A percentile compares a stretch with the other conserved stretches of the same genome.
phyloP scores from a whole-genome alignment of 352 stramenopile genomes.

The Globisporangium cystogenes region DNA sequence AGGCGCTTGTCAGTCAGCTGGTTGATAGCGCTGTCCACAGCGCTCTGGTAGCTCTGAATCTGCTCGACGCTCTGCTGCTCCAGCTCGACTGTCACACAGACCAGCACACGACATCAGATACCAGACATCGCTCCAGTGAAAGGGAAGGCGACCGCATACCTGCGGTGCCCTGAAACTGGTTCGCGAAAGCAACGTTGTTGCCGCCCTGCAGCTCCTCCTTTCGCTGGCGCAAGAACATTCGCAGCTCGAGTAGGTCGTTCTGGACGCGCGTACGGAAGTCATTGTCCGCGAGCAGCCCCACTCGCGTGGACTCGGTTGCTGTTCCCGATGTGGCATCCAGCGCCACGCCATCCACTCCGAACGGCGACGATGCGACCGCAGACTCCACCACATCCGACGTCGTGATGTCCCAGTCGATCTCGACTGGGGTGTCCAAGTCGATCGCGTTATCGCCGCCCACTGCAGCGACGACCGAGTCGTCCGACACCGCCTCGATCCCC shows the following conservation, averaged over 20 bases:
- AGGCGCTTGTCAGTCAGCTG: conserved; percentile 59
- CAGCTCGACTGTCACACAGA: conserved; percentile 27
- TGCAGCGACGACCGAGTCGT: conserved; percentile 1
- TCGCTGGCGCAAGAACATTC: conserved; percentile 55
- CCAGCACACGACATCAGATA: neutral
- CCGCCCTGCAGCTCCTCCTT: conserved; percentile 32
- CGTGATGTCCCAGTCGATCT: conserved; percentile 81
- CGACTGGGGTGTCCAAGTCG: conserved; percentile 28
- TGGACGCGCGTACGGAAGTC: conserved; percentile 55
- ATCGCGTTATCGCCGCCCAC: conserved; percentile 12
- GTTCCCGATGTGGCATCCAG: neutral
- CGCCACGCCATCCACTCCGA: conserved; percentile 5
- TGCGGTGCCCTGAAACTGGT: conserved; percentile 65
- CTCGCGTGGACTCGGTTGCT: conserved; percentile 23
- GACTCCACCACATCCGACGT: conserved; percentile 30
- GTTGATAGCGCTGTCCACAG: conserved; percentile 35
- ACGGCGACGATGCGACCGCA: conserved; percentile 9
- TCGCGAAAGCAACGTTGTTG: conserved; percentile 53
- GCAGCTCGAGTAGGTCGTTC: conserved; percentile 76
- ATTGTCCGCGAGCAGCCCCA: conserved; percentile 42
- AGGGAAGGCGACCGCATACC: conserved; percentile 19
- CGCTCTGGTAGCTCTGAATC: conserved; percentile 32
- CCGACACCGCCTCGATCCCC: conserved; percentile 45
- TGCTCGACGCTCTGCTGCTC: conserved; percentile 59
- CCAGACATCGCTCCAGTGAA: neutral